Evolutionary conservation across 257 asterid species (phyloP).

Genomic region (Eustoma russellianum): DNA sequence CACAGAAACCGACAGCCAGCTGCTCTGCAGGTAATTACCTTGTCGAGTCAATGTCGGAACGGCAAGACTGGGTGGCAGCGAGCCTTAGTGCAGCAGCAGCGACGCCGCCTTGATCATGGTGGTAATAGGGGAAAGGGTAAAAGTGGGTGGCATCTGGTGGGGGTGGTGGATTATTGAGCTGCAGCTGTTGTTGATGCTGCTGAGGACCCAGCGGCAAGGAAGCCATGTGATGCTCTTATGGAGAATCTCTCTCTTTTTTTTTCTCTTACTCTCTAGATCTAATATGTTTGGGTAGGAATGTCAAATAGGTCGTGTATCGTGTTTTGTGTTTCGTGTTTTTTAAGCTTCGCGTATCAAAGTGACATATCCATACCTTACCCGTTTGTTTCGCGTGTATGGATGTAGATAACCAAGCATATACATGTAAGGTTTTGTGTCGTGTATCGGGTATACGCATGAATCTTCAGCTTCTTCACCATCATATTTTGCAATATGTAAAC

Average conservation of each 20-base stretch:
- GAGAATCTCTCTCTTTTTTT: constrained; percentile 5
- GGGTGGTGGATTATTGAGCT: constrained; percentile 40
- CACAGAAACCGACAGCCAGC: not conserved
- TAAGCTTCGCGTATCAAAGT: too few relatives aligned
- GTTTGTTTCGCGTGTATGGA: too few relatives aligned
- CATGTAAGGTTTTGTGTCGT: too few relatives aligned
- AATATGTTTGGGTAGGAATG: too few relatives aligned
- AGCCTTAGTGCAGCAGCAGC: constrained; percentile 32
- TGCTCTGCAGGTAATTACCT: too few relatives aligned
- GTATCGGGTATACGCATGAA: too few relatives aligned
- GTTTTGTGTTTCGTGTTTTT: too few relatives aligned
- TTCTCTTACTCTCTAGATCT: constrained; percentile 8
- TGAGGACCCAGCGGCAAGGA: constrained; percentile 79
- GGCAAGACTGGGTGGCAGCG: constrained; percentile 29
- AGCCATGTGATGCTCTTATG: constrained; percentile 56
- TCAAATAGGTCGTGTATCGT: too few relatives aligned
- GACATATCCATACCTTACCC: too few relatives aligned
- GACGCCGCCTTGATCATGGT: constrained; percentile 37
- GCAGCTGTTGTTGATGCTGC: constrained; percentile 35
- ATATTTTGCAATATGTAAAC: too few relatives aligned
- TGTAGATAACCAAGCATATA: too few relatives aligned
- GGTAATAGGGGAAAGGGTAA: constrained; percentile 28
- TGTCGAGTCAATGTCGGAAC: constrained; percentile 47
- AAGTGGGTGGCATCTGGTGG: constrained; percentile 12
- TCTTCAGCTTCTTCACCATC: too few relatives aligned